phyloP scores from a whole-genome alignment of 2,329 filamentous ascomycete genomes.

The Pseudogymnoascus sp. region DNA sequence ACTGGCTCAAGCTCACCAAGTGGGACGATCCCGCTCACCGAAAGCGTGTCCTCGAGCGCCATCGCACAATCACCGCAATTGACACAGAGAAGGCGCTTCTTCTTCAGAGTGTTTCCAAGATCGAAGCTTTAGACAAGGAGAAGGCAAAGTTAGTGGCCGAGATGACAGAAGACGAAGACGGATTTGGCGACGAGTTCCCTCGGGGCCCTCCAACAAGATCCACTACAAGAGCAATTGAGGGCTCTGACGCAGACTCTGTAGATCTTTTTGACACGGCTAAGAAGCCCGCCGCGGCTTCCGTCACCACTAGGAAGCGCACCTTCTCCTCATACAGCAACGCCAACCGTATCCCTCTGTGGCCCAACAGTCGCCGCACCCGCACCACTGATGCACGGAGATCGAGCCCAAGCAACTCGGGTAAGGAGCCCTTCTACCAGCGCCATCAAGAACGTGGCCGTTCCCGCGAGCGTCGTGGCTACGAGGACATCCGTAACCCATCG shows the following conservation, averaged over 20 bases:
- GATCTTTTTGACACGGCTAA: background rate
- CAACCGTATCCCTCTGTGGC: background rate
- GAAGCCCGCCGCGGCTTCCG: background rate
- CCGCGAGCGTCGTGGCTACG: background rate
- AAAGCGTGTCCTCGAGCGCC: slow-evolving; percentile 23
- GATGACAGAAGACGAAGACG: slow-evolving; percentile 21
- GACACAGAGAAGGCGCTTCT: slow-evolving; percentile 24
- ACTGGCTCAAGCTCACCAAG: slow-evolving; percentile 30
- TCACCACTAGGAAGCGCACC: background rate
- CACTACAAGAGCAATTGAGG: background rate
- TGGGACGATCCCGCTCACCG: slow-evolving; percentile 29
- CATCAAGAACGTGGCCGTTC: background rate
- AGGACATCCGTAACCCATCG: background rate
- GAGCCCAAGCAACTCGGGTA: background rate
- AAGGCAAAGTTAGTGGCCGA: slow-evolving; percentile 22
- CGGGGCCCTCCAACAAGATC: background rate
- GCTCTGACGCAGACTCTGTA: background rate
- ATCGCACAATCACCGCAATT: slow-evolving; percentile 25
- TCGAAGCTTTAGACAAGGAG: background rate
- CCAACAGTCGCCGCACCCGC: background rate
- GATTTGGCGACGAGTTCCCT: background rate
- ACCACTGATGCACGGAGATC: background rate
- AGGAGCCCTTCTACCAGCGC: background rate
- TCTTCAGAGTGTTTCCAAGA: background rate
- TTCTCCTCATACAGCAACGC: background rate